Evolutionary conservation across 371 early-diverging fungal species (phyloP).

Genomic region (Syncephalastrum monosporum): DNA sequence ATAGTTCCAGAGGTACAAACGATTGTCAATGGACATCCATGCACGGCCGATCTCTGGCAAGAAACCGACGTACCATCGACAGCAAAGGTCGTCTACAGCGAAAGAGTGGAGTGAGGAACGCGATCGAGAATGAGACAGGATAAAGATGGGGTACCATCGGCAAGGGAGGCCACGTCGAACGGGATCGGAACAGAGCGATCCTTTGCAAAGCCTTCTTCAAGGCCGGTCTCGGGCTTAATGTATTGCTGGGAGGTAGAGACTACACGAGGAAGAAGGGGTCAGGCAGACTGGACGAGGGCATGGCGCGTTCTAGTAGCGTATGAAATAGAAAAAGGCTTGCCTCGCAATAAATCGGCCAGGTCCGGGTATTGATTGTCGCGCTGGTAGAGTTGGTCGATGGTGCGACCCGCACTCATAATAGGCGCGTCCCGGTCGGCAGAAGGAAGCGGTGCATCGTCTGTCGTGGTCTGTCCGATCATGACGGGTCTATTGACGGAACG

Average conservation of each 20-base stretch:
- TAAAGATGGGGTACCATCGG: too few species aligned
- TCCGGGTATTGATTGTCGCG: slow-evolving; percentile 50
- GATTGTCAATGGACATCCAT: slow-evolving; percentile 79
- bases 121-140: too few species aligned
- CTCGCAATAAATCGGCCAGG: slow-evolving; percentile 40
- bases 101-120: not conserved
- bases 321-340: slow-evolving; percentile 8
- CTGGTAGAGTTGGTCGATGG: slow-evolving; percentile 41
- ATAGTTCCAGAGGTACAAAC: slow-evolving; percentile 82
- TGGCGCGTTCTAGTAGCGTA: slow-evolving; percentile 4
- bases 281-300: not conserved
- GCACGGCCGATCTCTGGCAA: slow-evolving; percentile 76
- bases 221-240: not conserved
- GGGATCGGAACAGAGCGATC: not conserved
- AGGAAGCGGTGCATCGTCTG: too few species aligned
- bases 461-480: too few species aligned
- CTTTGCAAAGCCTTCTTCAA: not conserved
- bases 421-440: too few species aligned
- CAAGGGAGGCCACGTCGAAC: not conserved
- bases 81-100: slow-evolving; percentile 52
- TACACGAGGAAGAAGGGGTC: not conserved
- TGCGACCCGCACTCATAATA: slow-evolving; percentile 28
- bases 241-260: too few species aligned
- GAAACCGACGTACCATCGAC: slow-evolving; percentile 82
- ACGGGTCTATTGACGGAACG: too few species aligned